phyloP scores from a whole-genome alignment of 129 eudicot genomes.

The Ambrosia trifida region DNA sequence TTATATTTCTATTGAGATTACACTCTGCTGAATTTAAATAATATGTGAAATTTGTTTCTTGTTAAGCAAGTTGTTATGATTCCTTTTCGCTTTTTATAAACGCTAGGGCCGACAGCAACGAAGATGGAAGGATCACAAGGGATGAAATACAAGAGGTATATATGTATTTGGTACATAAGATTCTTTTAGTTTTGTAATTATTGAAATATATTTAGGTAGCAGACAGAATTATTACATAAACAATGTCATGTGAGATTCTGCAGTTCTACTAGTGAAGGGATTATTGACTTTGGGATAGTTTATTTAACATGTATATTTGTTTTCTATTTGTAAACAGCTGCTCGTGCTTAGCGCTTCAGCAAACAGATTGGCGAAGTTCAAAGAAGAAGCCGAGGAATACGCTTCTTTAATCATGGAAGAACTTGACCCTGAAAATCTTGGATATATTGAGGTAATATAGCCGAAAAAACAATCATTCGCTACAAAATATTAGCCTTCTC shows the following conservation, averaged over 20 bases:
- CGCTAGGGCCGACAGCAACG: slow-evolving; percentile 94
- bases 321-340: slow-evolving; percentile 47
- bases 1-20: neutral
- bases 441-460: slow-evolving; percentile 85
- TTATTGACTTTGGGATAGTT: neutral
- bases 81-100: neutral
- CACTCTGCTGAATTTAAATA: neutral
- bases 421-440: slow-evolving; percentile 81
- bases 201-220: neutral
- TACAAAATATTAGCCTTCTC: neutral
- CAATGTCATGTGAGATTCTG: neutral
- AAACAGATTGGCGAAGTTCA: slow-evolving; percentile 70
- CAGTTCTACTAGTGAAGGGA: neutral
- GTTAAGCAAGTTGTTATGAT: neutral
- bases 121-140: slow-evolving; percentile 89
- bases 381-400: slow-evolving; percentile 88
- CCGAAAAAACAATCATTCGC: neutral
- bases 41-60: slow-evolving; percentile 16
- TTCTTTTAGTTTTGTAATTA: neutral
- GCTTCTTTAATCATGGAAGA: slow-evolving; percentile 97
- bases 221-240: neutral
- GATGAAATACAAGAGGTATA: slow-evolving; percentile 94
- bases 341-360: slow-evolving; percentile 93
- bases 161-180: slow-evolving; percentile 15
- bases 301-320: neutral